phyloP scores from a whole-genome alignment of 2,329 filamentous ascomycete species.

The Scedosporium minutisporum region DNA sequence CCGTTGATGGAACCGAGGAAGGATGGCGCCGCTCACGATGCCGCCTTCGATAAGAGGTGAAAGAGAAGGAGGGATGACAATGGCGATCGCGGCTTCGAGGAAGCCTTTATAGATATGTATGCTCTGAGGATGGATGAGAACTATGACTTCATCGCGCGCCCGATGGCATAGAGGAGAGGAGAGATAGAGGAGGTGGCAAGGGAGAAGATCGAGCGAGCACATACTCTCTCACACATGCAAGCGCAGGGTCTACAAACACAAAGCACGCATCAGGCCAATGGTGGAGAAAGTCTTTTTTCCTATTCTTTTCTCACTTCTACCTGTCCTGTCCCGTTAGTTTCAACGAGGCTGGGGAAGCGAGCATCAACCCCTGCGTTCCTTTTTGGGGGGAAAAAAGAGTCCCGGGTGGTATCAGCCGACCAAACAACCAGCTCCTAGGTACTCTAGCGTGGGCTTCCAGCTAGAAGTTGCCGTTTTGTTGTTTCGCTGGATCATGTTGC shows the following conservation, averaged over 20 bases:
- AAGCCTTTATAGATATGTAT: not conserved
- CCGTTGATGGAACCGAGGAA: not conserved
- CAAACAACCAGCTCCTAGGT: not conserved
- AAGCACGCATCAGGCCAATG: not conserved
- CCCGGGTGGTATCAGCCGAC: not conserved
- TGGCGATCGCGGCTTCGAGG: not conserved
- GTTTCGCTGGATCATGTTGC: not conserved
- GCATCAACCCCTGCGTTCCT: not conserved
- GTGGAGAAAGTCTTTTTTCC: not conserved
- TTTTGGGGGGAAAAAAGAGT: not conserved
- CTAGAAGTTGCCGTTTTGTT: not conserved
- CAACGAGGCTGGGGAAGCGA: not conserved
- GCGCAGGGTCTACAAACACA: not conserved
- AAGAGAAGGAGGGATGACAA: not conserved
- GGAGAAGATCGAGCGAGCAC: not conserved
- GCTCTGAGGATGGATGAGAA: not conserved
- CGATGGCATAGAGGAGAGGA: not conserved
- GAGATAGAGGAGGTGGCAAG: not conserved
- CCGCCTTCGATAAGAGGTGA: not conserved
- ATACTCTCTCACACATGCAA: not conserved
- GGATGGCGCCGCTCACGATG: not conserved
- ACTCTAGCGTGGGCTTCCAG: not conserved
- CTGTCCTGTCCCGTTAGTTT: not conserved
- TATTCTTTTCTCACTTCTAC: not conserved
- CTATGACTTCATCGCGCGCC: not conserved